phyloP scores from a whole-genome alignment of 2,329 filamentous ascomycete genomes.

The Rasamsonia emersonii region DNA sequence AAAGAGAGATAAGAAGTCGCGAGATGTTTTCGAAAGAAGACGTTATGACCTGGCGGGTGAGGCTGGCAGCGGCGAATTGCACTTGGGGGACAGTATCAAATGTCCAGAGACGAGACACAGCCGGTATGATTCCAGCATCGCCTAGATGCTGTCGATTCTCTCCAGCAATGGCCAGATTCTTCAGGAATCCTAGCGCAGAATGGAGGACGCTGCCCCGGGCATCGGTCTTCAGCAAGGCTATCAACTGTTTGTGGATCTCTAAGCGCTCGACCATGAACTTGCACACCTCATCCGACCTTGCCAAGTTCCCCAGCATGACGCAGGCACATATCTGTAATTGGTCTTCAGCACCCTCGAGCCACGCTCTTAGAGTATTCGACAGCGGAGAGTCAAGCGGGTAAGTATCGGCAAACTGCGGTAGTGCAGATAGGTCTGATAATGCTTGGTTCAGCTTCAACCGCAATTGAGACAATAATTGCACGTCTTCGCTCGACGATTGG shows the following conservation, averaged over 20 bases:
- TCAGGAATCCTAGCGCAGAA: slow-evolving; percentile 38
- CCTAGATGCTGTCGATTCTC: slow-evolving; percentile 33
- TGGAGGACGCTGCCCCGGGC: slow-evolving; percentile 35
- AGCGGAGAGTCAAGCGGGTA: slow-evolving; percentile 33
- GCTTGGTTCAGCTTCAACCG: slow-evolving; percentile 32
- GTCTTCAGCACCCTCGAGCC: slow-evolving; percentile 31
- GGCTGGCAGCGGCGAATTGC: slow-evolving; percentile 36
- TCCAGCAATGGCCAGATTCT: slow-evolving; percentile 38
- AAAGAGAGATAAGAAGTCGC: slow-evolving; percentile 25
- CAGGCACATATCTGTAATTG: slow-evolving; percentile 39
- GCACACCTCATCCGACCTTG: slow-evolving; percentile 36
- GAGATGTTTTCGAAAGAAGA: slow-evolving; percentile 30
- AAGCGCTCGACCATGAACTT: slow-evolving; percentile 30
- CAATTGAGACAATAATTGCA: slow-evolving; percentile 24
- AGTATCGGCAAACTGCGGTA: slow-evolving; percentile 24
- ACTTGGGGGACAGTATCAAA: slow-evolving; percentile 36
- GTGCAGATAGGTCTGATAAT: slow-evolving; percentile 33
- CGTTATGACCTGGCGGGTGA: slow-evolving; percentile 31
- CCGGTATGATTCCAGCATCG: slow-evolving; percentile 30
- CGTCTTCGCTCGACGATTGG: slow-evolving; percentile 23
- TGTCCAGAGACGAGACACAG: slow-evolving; percentile 30
- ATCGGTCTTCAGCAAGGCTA: slow-evolving; percentile 30
- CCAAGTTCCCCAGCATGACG: slow-evolving; percentile 40
- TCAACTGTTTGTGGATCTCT: slow-evolving; percentile 32
- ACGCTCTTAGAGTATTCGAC: slow-evolving; percentile 28